Percentiles rank a stretch among this genome's conserved stretches.
These are phyloP conservation scores for Termitomyces titanicus DNA, from an alignment of 768 basidiomycete species.

Conservation along the genomic window DNA sequence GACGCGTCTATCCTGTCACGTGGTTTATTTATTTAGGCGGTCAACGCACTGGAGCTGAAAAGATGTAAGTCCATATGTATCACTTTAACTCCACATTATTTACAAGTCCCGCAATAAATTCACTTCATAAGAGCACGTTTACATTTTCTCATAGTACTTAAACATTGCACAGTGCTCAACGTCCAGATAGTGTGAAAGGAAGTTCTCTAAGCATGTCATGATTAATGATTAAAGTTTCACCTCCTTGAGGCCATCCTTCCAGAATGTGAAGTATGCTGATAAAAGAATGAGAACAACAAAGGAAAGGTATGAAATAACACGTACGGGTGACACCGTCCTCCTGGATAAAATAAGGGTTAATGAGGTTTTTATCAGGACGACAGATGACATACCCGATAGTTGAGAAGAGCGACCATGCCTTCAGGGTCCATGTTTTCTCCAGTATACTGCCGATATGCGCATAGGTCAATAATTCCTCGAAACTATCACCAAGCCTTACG, in stretches of 20 bases:
- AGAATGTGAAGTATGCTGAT: constrained; percentile 87
- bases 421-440: constrained; percentile 80
- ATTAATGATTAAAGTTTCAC: constrained; percentile 52
- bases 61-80: too few relatives aligned
- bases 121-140: background rate
- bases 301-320: constrained; percentile 22
- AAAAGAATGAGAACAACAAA: background rate
- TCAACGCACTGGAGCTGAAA: too few relatives aligned
- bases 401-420: constrained; percentile 91
- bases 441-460: constrained; percentile 46
- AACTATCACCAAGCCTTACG: constrained; percentile 38
- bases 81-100: too few relatives aligned
- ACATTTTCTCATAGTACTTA: background rate
- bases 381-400: constrained; percentile 69
- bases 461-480: background rate
- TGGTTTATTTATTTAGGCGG: too few relatives aligned
- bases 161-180: background rate
- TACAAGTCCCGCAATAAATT: background rate
- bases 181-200: constrained; percentile 10
- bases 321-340: constrained; percentile 81
- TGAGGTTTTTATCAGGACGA: constrained; percentile 3
- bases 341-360: constrained; percentile 28
- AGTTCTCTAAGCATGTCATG: background rate
- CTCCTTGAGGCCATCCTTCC: constrained; percentile 92
- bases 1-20: too few relatives aligned